Conservation (phyloP, 2,329 filamentous ascomycete genomes). For the Ilyonectria mors-panacis region DNA sequence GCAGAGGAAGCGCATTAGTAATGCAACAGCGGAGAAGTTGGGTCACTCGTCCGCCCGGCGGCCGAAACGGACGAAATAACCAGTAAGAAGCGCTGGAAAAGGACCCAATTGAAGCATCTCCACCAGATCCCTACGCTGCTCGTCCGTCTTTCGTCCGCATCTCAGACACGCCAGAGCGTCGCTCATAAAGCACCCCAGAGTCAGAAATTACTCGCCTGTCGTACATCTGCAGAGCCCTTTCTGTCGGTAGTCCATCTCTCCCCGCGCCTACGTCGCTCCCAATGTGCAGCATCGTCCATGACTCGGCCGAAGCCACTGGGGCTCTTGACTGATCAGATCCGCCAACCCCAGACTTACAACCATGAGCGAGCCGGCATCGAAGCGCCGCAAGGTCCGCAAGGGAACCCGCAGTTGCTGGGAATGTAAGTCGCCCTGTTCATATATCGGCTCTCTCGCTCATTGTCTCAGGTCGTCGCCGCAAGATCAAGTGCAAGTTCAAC, state of each 20-base stretch:
- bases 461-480: slow-evolving; percentile 59
- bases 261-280: not conserved
- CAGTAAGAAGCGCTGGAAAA: not conserved
- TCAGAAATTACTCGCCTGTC: not conserved
- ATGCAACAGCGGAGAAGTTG: slow-evolving; percentile 5
- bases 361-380: slow-evolving; percentile 40
- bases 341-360: not conserved
- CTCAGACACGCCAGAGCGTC: not conserved
- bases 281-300: not conserved
- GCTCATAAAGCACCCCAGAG: slow-evolving; percentile 5
- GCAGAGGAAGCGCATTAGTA: slow-evolving; percentile 28
- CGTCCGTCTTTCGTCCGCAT: slow-evolving; percentile 40
- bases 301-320: slow-evolving; percentile 42
- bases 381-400: slow-evolving; percentile 63
- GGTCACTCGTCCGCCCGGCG: slow-evolving; percentile 39
- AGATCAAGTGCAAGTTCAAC: slow-evolving; percentile 66
- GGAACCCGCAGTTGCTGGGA: slow-evolving; percentile 74
- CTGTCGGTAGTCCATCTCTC: not conserved
- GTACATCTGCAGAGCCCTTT: not conserved
- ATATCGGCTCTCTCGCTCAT: not conserved
- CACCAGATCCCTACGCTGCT: not conserved
- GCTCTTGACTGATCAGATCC: not conserved
- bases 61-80: slow-evolving; percentile 35
- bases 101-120: not conserved
- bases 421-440: slow-evolving; percentile 57